A percentile compares a stretch with the other conserved stretches of the same genome.
phyloP scores from a whole-genome alignment of 2,329 filamentous ascomycete genomes.

The Clarireedia monteithiana region DNA sequence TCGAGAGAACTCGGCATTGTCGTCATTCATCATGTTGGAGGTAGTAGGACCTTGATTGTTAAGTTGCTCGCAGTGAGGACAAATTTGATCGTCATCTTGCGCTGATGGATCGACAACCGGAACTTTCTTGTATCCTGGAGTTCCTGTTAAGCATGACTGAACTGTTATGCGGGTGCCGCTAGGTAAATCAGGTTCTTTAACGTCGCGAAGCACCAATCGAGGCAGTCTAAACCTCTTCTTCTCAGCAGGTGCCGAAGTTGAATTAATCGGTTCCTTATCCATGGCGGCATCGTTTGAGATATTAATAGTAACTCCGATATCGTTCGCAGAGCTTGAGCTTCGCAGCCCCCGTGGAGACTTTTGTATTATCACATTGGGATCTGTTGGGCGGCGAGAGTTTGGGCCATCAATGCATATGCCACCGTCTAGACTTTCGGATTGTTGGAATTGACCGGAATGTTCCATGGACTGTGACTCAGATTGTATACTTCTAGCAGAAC shows the following conservation, averaged over 20 bases:
- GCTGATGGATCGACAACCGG: conserved; percentile 17
- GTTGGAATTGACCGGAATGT: conserved; percentile 3
- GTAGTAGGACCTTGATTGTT: background rate
- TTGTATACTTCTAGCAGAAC: conserved; percentile 11
- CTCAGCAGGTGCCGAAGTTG: conserved; percentile 4
- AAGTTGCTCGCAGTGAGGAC: conserved; percentile 1
- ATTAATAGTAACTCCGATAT: conserved; percentile 6
- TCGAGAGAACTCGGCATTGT: background rate
- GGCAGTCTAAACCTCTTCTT: conserved; percentile 18
- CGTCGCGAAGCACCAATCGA: conserved; percentile 20
- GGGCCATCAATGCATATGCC: conserved; percentile 9
- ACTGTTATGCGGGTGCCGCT: background rate
- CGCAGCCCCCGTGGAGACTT: conserved; percentile 6
- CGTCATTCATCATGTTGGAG: background rate
- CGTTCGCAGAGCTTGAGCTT: conserved; percentile 13
- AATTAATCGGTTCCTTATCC: background rate
- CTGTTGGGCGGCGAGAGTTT: conserved; percentile 3
- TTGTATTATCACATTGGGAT: background rate
- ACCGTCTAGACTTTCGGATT: background rate
- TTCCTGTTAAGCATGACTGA: conserved; percentile 3
- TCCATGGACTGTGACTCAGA: conserved; percentile 15
- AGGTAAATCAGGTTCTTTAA: conserved; percentile 6
- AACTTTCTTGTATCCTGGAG: conserved; percentile 1
- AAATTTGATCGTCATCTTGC: conserved; percentile 15
- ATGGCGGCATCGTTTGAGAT: background rate